Conservation (phyloP, 345 rosid genomes). For the Alliaria petiolata region DNA sequence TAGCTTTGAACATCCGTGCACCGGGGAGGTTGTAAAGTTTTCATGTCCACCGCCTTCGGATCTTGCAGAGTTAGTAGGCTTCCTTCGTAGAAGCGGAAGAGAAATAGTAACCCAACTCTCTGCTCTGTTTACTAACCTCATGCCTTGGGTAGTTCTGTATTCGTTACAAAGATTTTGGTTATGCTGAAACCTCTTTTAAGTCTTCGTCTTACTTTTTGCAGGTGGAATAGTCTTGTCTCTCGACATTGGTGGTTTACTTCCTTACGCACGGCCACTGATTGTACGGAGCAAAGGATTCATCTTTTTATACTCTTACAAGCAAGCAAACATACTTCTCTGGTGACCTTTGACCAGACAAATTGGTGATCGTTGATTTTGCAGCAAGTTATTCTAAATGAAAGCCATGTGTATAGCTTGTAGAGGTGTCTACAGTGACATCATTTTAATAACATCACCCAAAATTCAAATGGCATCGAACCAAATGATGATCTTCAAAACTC, state of each 20-base stretch:
- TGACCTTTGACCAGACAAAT: no score
- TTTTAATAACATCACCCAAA: no score
- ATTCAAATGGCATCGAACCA: no score
- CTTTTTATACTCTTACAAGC: no score
- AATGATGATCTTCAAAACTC: no score
- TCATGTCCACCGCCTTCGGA: conserved; percentile 80
- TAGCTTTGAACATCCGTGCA: conserved; percentile 77
- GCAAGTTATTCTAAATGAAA: no score
- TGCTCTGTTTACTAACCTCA: neutral
- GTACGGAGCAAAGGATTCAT: neutral
- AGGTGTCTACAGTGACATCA: no score
- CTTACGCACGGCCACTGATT: neutral
- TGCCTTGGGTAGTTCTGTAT: neutral
- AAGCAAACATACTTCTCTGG: no score
- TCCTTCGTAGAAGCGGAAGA: conserved; percentile 56
- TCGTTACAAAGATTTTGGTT: neutral
- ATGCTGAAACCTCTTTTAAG: neutral
- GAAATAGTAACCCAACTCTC: conserved; percentile 42
- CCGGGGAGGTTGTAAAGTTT: conserved; percentile 51
- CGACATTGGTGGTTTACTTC: neutral
- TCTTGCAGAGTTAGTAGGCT: conserved; percentile 49
- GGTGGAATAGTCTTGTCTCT: conserved; percentile 3
- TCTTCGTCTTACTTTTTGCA: neutral
- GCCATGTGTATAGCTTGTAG: no score
- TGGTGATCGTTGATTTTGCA: no score